Evolutionary conservation across 768 basidiomycete species (phyloP), one percentile per base, ranked within the genome.

Genomic region (Suillus subalutaceus): DNA sequence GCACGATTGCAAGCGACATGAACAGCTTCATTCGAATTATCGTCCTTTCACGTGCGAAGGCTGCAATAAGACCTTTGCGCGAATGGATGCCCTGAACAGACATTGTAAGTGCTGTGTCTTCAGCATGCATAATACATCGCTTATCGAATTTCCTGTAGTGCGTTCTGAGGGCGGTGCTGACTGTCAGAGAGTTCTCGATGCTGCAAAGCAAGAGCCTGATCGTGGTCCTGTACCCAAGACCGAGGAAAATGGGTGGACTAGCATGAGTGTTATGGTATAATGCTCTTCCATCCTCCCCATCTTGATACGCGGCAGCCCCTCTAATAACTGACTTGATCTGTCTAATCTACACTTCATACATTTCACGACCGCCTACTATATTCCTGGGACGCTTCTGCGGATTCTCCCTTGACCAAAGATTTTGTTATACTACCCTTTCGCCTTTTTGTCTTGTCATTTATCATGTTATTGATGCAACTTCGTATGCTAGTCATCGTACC

Each of bases 1-100:
- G 75, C 96, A 97, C 73, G 96, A 99, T 76, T 97, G 96, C 79
- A 98, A 97, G 75, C 87, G 96, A 3, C 97, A 99, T 72, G 96
- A 97, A 77, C 91, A 96, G 70, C 83, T 99, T 50, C 96, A 99
- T 75, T 89, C 93, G 65, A 96, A 97, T 71, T 91, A 94, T 72
- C 82, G 96, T 30, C 95, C 96, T 67, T 97, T 96, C 75, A 91
- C 87, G 15, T 99, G 97, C 72, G 93, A 96, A 10, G 96, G 94
- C 53, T 99, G 96, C 75, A 85, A 86, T 70, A 93, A 96, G 82
- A 93, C 90, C 70, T 99, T 99, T 82, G 96, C 96, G 40, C 79
- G 96, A 67, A 91, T 97, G 86, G 97, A 98, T 77, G 96, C 96
- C 50, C 83, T 98, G 62, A 97, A 97, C 74, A 80, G 96, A 68